Evolutionary conservation across 805 yeast genomes (phyloP), one percentile per base, ranked within the genome.

Genomic region (Hemisphaericaspora nanyangensis): DNA sequence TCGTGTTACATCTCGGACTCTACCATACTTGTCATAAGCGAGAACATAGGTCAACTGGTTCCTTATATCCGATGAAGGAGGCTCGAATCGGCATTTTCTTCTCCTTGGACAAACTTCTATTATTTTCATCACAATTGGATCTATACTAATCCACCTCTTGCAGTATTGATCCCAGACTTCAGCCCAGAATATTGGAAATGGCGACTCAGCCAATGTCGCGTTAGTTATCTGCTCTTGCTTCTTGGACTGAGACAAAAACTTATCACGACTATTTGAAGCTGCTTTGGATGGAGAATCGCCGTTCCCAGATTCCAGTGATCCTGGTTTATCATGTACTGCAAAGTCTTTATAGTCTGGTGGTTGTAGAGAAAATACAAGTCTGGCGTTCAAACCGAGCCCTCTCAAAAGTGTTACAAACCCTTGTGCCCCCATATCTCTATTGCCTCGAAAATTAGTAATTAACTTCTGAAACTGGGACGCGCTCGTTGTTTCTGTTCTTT

Each of bases 151-250:
- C 95, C 96, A 91, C 35, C 71, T 76, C 42, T 79, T 72, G 5
- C 78, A 62, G 42, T 73, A 77, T 36, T 74, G 74, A 55, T 91
- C 90, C 95, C 95, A 91, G 0, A 85, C 96, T 56, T 93, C 99
- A 17, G 80, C 80, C 99, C 99, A 93, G 54, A 82, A 89, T 0
- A 89, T 72, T 0, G 97, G 97, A 51, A 68, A 82, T 7, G 40
- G 43, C 2, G 68, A 58, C 15, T 55, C 54, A 24, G 20, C 24
- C 8, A 7, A n/a, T 20, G 35, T 6, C 7, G 25, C 7, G 11
- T 33, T 33, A 28, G 20, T 11, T 32, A 13, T 40, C 56, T 32
- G 62, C 42, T 30, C 55, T 55, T 32, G 62, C 42, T 30, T 56
- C 25, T 18, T 15, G 33, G 22, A 15, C 17, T 13, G 22, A 31